Evolutionary conservation across 768 basidiomycete species (phyloP).

Genomic region (Podaxis sp.): DNA sequence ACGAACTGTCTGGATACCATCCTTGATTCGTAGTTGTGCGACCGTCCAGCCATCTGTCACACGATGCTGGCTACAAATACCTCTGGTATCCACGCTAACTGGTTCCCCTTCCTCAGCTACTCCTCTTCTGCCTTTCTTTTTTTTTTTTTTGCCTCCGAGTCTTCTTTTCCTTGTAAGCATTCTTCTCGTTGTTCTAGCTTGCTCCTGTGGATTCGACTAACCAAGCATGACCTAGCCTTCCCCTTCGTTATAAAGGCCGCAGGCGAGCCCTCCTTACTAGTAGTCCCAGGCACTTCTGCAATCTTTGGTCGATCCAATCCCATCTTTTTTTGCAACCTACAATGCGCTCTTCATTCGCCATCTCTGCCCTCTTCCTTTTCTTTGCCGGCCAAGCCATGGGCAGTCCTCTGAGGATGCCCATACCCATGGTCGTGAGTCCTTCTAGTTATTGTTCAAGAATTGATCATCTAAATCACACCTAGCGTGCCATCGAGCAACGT

Average conservation of each 20-base stretch:
- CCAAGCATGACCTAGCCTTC: slow-evolving; percentile 13
- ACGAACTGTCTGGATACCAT: background rate
- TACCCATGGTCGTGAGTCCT: slow-evolving; percentile 34
- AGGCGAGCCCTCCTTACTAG: slow-evolving; percentile 27
- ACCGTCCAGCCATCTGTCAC: slow-evolving; percentile 10
- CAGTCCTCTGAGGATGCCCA: slow-evolving; percentile 32
- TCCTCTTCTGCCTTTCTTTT: slow-evolving; percentile 14
- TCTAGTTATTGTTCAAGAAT: background rate
- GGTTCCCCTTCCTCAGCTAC: background rate
- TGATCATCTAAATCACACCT: background rate
- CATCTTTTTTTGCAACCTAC: slow-evolving; percentile 16
- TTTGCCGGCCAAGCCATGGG: slow-evolving; percentile 41
- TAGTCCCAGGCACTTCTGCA: slow-evolving; percentile 16
- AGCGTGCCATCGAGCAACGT: slow-evolving; percentile 19
- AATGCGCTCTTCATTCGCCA: slow-evolving; percentile 43
- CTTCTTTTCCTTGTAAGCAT: background rate
- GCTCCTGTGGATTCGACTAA: slow-evolving; percentile 11
- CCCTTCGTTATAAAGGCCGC: slow-evolving; percentile 21
- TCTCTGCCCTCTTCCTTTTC: slow-evolving; percentile 35
- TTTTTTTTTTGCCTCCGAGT: slow-evolving; percentile 17
- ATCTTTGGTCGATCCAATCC: slow-evolving; percentile 9
- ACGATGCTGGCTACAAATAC: slow-evolving; percentile 15
- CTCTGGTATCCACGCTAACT: slow-evolving; percentile 12
- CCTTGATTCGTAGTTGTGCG: background rate
- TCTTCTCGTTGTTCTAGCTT: background rate